phyloP scores from a whole-genome alignment of 2,329 filamentous ascomycete species.

The Alternaria metachromatica region DNA sequence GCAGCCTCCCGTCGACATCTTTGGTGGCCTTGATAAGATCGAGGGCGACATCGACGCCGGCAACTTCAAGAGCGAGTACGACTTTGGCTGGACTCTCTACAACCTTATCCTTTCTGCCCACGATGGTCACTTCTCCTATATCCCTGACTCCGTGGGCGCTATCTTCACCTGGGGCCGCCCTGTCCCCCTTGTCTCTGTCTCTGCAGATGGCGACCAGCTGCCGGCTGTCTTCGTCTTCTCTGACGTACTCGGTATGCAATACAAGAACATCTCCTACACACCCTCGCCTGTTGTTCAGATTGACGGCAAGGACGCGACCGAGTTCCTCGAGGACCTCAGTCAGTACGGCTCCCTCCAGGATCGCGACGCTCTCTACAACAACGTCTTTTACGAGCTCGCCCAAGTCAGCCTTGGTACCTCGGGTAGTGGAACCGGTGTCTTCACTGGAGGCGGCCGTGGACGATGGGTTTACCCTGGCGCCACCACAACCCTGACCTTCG shows the following conservation, averaged over 20 bases:
- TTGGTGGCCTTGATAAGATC: conserved; percentile 50
- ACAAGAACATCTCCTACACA: conserved; percentile 52
- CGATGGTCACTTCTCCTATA: conserved; percentile 69
- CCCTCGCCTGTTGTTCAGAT: conserved; percentile 63
- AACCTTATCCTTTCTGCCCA: conserved; percentile 63
- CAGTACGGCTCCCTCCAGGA: conserved; percentile 61
- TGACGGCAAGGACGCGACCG: conserved; percentile 60
- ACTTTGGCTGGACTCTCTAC: conserved; percentile 60
- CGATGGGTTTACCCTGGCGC: conserved; percentile 53
- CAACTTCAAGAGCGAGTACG: conserved; percentile 51
- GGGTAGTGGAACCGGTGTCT: conserved; percentile 53
- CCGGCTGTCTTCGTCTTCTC: conserved; percentile 64
- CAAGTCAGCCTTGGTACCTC: conserved; percentile 50
- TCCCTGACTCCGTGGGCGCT: conserved; percentile 59
- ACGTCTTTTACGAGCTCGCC: conserved; percentile 56
- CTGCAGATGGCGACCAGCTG: conserved; percentile 63
- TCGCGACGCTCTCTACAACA: conserved; percentile 64
- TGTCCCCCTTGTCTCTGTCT: conserved; percentile 65
- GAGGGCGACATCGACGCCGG: conserved; percentile 46
- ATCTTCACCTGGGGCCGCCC: conserved; percentile 59
- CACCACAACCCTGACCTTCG: conserved; percentile 54
- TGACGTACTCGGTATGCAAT: conserved; percentile 54
- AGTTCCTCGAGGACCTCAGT: conserved; percentile 57
- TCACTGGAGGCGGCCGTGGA: conserved; percentile 54
- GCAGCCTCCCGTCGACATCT: conserved; percentile 53